These are phyloP conservation scores for Neurospora africana DNA, from an alignment of 495 filamentous ascomycete species.

Conservation along the genomic window DNA sequence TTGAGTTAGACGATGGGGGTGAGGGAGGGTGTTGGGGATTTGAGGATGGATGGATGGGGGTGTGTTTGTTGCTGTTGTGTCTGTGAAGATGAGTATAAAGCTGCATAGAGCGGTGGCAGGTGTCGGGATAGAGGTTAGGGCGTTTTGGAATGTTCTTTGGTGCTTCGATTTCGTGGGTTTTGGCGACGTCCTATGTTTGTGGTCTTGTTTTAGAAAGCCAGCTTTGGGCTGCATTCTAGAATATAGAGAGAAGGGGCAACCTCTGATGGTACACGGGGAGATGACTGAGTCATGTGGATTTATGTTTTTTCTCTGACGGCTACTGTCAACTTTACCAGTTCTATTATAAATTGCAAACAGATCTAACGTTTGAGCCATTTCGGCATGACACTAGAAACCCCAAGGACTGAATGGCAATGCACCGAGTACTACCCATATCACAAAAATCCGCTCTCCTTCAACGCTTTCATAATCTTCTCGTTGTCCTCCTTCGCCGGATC, in stretches of 20 bases:
- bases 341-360: background rate
- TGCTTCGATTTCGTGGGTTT: background rate
- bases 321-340: background rate
- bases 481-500: slow-evolving; percentile 11
- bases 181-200: background rate
- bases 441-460: slow-evolving; percentile 27
- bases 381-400: background rate
- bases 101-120: background rate
- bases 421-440: slow-evolving; percentile 15
- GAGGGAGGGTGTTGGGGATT: background rate
- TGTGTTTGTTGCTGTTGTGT: background rate
- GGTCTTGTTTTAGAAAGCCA: background rate
- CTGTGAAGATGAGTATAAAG: background rate
- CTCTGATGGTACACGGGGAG: background rate
- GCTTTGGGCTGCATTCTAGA: background rate
- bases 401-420: background rate
- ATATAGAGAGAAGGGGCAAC: background rate
- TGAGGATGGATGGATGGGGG: background rate
- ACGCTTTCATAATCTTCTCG: slow-evolving; percentile 19
- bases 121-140: background rate
- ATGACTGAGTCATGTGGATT: background rate
- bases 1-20: slow-evolving; percentile 15
- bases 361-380: background rate
- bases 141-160: background rate
- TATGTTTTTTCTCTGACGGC: background rate